phyloP scores from a whole-genome alignment of 2,329 filamentous ascomycete species.

The Akanthomyces muscarius region DNA sequence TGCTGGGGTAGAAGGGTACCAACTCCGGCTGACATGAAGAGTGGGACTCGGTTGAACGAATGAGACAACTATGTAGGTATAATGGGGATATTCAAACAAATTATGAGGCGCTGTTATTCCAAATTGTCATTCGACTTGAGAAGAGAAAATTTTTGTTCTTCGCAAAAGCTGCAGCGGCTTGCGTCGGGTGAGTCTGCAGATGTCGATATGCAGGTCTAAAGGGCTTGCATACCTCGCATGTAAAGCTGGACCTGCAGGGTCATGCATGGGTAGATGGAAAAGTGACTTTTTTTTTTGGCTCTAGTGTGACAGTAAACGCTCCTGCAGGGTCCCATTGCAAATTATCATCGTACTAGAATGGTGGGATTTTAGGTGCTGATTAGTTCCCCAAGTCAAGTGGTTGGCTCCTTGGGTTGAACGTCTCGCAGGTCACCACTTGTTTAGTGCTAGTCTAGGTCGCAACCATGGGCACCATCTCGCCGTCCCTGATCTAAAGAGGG shows the following conservation, averaged over 20 bases:
- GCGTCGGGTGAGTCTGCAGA: neutral
- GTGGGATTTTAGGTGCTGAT: neutral
- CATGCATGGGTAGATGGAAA: neutral
- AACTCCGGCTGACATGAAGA: conserved; percentile 2
- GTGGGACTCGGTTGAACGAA: neutral
- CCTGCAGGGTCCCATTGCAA: neutral
- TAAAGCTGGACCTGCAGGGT: neutral
- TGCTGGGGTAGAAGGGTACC: neutral
- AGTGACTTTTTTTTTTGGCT: neutral
- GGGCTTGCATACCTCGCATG: neutral
- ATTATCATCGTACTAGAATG: neutral
- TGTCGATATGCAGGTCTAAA: neutral
- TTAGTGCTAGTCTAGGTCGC: too few relatives aligned
- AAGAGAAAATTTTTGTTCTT: neutral
- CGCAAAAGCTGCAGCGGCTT: neutral
- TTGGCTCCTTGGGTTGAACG: too few relatives aligned
- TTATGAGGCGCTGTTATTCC: neutral
- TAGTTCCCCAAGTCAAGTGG: too few relatives aligned
- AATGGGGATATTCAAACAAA: neutral
- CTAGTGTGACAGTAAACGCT: neutral
- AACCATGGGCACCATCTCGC: too few relatives aligned
- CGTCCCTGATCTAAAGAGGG: too few relatives aligned
- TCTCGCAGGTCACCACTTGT: too few relatives aligned
- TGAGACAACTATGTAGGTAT: neutral
- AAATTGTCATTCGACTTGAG: neutral